Percentiles rank a stretch among this genome's conserved stretches.
Evolutionary conservation across 257 asterid species (phyloP).

Genomic region (Leptodermis oblonga): DNA sequence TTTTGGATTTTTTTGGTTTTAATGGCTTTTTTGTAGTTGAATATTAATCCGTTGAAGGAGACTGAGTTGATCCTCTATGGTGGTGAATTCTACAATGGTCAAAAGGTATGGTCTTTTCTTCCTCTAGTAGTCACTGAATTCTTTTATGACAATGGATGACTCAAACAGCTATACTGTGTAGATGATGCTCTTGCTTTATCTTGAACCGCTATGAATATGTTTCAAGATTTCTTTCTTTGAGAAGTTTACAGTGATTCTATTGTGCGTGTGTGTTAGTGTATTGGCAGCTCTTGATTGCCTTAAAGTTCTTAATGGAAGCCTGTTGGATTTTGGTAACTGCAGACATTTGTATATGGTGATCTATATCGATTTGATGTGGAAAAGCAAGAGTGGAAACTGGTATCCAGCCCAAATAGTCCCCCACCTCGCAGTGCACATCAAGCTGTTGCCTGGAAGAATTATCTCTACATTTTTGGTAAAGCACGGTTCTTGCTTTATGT

Average conservation of each 20-base stretch:
- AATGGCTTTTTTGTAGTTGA: constrained; percentile 45
- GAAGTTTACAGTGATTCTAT: not conserved
- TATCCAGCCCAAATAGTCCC: constrained; percentile 94
- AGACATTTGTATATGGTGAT: constrained; percentile 97
- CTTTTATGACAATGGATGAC: not conserved
- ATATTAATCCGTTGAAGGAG: constrained; percentile 83
- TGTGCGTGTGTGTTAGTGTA: not conserved
- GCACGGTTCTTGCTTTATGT: not conserved
- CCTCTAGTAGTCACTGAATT: not conserved
- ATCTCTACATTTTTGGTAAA: constrained; percentile 79
- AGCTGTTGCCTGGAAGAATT: constrained; percentile 94
- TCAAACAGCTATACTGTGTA: not conserved
- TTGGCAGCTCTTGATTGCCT: not conserved
- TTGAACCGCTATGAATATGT: not conserved
- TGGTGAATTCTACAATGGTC: constrained; percentile 97
- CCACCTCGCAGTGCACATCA: constrained; percentile 99
- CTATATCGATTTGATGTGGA: constrained; percentile 85
- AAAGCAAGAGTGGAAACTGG: constrained; percentile 86
- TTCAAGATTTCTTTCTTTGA: not conserved
- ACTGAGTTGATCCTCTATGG: constrained; percentile 83
- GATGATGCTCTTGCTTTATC: not conserved
- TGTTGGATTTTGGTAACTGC: constrained; percentile 26
- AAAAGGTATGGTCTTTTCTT: constrained; percentile 49
- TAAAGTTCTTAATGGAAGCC: constrained; percentile 18
- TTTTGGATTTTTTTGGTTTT: not conserved